Conservation (phyloP, 805 yeast genomes). For the Metschnikowia lochheadii region DNA sequence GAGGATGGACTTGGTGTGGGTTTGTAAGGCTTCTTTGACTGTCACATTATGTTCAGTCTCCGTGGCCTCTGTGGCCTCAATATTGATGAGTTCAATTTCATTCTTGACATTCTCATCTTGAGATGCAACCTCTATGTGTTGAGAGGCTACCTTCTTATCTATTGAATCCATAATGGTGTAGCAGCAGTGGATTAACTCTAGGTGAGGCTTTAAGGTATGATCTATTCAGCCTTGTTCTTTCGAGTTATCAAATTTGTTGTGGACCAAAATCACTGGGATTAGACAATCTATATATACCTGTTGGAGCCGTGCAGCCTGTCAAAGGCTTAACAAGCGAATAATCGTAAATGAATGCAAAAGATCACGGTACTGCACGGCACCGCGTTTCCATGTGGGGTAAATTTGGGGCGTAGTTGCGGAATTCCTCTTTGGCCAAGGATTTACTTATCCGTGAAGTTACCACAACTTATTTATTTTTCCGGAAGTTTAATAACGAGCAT, state of each 20-base stretch:
- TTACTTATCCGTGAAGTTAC: no score
- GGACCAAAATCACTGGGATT: neutral
- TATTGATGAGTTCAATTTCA: slow-evolving; percentile 2
- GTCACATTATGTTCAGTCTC: slow-evolving; percentile 20
- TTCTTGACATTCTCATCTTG: neutral
- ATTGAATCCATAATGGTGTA: neutral
- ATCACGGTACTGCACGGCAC: neutral
- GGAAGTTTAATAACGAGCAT: neutral
- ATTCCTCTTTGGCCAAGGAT: no score
- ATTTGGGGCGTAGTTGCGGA: neutral
- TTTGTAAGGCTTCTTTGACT: slow-evolving; percentile 9
- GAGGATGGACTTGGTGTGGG: slow-evolving; percentile 11
- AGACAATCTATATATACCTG: neutral
- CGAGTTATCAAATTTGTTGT: neutral
- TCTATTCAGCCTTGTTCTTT: neutral
- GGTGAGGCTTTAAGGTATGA: neutral
- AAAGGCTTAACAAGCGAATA: neutral
- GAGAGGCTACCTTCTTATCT: neutral
- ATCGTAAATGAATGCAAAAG: neutral
- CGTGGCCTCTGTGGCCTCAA: slow-evolving; percentile 20
- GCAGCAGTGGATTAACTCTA: neutral
- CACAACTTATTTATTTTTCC: no score
- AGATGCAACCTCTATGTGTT: slow-evolving; percentile 3
- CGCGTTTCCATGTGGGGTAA: slow-evolving; percentile 1
- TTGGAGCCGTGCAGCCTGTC: neutral